Conservation (phyloP, 805 yeast species). For the Pichia manshurica region DNA sequence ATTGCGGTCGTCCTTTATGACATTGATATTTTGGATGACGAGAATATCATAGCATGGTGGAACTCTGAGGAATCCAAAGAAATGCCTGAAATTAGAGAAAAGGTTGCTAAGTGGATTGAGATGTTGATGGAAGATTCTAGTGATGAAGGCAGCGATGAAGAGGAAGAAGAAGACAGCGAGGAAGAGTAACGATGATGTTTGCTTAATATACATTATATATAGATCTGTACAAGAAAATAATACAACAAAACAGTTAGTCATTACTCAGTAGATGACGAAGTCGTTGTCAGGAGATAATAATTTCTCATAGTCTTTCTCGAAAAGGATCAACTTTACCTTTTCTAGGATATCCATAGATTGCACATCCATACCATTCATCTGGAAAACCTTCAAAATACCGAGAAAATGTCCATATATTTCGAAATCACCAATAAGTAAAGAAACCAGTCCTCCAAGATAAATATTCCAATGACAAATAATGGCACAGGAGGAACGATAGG, state of each 20-base stretch:
- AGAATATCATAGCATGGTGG: constrained; percentile 82
- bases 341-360: constrained; percentile 9
- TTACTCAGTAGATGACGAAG: constrained; percentile 2
- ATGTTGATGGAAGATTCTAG: constrained; percentile 69
- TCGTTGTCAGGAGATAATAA: constrained; percentile 7
- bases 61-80: constrained; percentile 37
- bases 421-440: constrained; percentile 6
- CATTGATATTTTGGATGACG: constrained; percentile 77
- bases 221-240: not conserved
- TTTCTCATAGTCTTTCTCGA: not conserved
- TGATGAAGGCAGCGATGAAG: constrained; percentile 16
- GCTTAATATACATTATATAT: not conserved
- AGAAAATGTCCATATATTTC: constrained; percentile 9
- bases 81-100: constrained; percentile 42
- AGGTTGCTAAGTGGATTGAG: constrained; percentile 69
- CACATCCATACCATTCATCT: constrained; percentile 11
- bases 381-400: constrained; percentile 1
- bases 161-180: constrained; percentile 2
- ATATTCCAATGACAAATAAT: constrained; percentile 10
- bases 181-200: not conserved
- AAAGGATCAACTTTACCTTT: not conserved
- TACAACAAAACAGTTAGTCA: no score
- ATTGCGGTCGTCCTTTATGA: constrained; percentile 67
- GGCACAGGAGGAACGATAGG: constrained; percentile 12
- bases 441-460: constrained; percentile 6